Conservation (phyloP, 192 early-diverging fungal species). For the Dissophora ornata region DNA sequence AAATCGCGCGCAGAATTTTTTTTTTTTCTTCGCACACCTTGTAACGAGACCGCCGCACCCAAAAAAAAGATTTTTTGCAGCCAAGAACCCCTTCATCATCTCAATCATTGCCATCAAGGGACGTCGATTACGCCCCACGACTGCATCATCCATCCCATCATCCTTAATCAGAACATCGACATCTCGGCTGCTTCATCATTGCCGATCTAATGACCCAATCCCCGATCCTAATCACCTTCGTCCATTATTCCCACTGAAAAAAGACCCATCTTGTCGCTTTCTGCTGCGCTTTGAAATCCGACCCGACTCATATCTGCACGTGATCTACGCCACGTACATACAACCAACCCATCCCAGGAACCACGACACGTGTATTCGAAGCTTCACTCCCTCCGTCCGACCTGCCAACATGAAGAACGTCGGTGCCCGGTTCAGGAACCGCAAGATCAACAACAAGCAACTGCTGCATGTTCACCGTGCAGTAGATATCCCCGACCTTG, state of each 20-base stretch:
- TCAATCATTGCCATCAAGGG: slow-evolving; percentile 12
- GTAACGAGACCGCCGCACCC: not conserved
- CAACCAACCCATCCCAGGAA: not conserved
- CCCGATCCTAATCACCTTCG: slow-evolving; percentile 21
- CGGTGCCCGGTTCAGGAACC: slow-evolving; percentile 72
- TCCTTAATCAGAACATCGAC: slow-evolving; percentile 37
- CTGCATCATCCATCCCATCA: slow-evolving; percentile 27
- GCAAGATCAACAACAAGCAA: slow-evolving; percentile 92
- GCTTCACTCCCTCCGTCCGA: too few relatives aligned
- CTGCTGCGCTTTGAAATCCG: too few relatives aligned
- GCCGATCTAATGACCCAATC: slow-evolving; percentile 26
- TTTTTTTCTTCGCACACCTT: slow-evolving; percentile 14
- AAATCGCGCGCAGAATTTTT: slow-evolving; percentile 5
- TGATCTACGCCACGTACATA: not conserved
- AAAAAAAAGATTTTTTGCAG: slow-evolving; percentile 7
- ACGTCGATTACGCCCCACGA: not conserved
- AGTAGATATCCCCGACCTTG: slow-evolving; percentile 86
- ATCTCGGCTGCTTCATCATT: slow-evolving; percentile 27
- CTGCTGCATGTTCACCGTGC: slow-evolving; percentile 83
- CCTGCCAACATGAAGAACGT: slow-evolving; percentile 47
- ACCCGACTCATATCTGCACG: too few relatives aligned
- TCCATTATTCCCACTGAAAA: slow-evolving; percentile 19
- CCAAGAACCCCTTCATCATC: not conserved
- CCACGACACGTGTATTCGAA: too few relatives aligned
- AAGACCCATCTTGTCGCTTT: not conserved